Base-by-base conservation (phyloP, 257 asterid genomes). In the Plantago major region DNA sequence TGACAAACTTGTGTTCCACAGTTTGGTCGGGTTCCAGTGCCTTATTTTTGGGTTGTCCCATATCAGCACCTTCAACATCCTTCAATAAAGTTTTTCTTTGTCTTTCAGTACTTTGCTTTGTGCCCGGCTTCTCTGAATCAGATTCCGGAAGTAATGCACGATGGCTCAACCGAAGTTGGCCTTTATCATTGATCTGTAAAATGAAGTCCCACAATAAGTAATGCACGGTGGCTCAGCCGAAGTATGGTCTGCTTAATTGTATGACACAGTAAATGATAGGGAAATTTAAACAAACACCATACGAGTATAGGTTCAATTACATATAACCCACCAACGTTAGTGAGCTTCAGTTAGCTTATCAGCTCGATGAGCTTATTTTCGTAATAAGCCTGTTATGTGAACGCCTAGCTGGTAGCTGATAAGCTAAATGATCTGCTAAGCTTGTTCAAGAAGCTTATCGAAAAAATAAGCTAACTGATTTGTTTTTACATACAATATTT, bases 101-200 rank as follows among this genome's bases (percentile, higher is more conserved):
- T 65, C 73, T 81, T 73, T 69, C 80, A 43, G 62, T 68, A 7
- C 55, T 77, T 66, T 74, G 82, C 70, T 78, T 83, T 50, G 78
- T 6, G 64, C 65, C 71, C 3, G 66, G 49, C 18, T 81, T 84
- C 70, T 78, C 95, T 48, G 86, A 71, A 67, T 69, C 72, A 14
- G 82, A 61, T 22, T 92, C 87, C 13, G 99, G 95, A 74, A 92
- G 95, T 72, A 92, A 81, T 45, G 91, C 97, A 54, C 97, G 97
- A 19, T 81, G 90, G 73, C 99, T 92, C 72, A 92, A 67, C 43
- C 99, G 89, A 68, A 92, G 90, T 67, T 92, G 97, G 55, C 99
- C 99, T 77, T 86, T 92, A 74, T 89, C 99, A 74, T 92, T 92
- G 78, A 90, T 71, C 96, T 90, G 84, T 60, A 55, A 42, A 1